Base-by-base conservation (phyloP, 805 yeast species). In the Spathaspora arborariae region DNA sequence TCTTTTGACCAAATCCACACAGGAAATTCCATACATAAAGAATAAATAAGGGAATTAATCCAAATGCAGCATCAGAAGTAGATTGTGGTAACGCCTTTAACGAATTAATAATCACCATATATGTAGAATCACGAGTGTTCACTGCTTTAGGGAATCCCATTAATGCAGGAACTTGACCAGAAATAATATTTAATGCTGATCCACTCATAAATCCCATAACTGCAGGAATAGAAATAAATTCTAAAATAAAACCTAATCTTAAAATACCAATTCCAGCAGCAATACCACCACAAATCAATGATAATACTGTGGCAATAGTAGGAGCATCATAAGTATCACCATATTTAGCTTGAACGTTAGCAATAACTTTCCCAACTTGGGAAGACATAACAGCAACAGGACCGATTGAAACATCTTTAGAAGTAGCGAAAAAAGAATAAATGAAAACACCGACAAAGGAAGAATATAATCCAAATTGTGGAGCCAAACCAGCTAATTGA, bases 361-460 rank as follows among this genome's bases (percentile, higher is more conserved):
- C 75, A 46, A 91, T 75, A 46, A 88, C 89, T 62, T 84, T 87
- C 42, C 91, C 83, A 30, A 88, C 89, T 63, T 89, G 91, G 53
- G 81, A 64, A 13, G 96, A 86, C 96, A 91, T 90, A 47, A 91
- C 97, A 10, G 97, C 97, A 33, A 91, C 97, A 9, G 97, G 97
- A 21, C 97, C 97, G 57, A 91, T 90, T 50, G 95, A 85, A 34
- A 91, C 96, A 74, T 91, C 97, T 65, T 91, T 91, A 20, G 96
- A 86, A 11, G 97, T 91, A 11, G 97, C 97, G 67, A 91, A 91
- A 57, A 91, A 78, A 42, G 96, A 85, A 65, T 91, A 91, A 44
- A 86, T 80, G 59, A 89, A 78, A 10, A 90, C 96, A 60, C 97
- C 97, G 41, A 91, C 84, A 59, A 91, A 91, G 0, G 96, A 87